Percentiles rank a stretch among this genome's conserved stretches.
Conservation (phyloP, 2,329 filamentous ascomycete species). For the Aspergillus unguis region DNA sequence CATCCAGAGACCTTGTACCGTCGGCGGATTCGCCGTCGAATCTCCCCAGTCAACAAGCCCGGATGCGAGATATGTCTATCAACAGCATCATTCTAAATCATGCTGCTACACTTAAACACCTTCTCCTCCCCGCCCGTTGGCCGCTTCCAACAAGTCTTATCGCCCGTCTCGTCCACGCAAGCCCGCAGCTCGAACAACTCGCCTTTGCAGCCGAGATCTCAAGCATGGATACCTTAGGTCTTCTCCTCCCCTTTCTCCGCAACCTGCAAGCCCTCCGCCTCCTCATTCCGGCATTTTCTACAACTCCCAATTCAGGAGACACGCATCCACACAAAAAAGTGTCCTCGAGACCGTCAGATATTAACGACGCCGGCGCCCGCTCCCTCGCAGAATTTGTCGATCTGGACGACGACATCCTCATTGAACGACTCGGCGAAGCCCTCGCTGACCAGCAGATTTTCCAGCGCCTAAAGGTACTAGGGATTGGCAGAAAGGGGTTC, state of each 20-base stretch:
- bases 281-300: conserved; percentile 33
- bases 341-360: background rate
- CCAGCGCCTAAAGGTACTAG: conserved; percentile 33
- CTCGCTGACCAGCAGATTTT: conserved; percentile 34
- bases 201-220: conserved; percentile 48
- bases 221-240: conserved; percentile 37
- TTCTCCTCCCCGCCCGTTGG: conserved; percentile 58
- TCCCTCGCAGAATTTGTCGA: conserved; percentile 36
- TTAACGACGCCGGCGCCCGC: conserved; percentile 11
- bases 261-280: conserved; percentile 42
- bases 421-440: conserved; percentile 28
- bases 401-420: conserved; percentile 34
- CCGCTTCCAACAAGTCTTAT: conserved; percentile 49
- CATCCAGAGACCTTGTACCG: conserved; percentile 16
- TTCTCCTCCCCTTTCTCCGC: conserved; percentile 41
- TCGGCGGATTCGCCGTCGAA: conserved; percentile 24
- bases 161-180: conserved; percentile 50
- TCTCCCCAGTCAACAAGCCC: conserved; percentile 27
- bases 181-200: conserved; percentile 59
- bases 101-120: conserved; percentile 51
- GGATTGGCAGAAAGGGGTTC: conserved; percentile 40
- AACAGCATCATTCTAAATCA: conserved; percentile 51
- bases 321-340: background rate
- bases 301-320: conserved; percentile 8
- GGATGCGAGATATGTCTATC: conserved; percentile 47